Evolutionary conservation across 306 rosid species (phyloP).

Genomic region (Rosa rugosa): DNA sequence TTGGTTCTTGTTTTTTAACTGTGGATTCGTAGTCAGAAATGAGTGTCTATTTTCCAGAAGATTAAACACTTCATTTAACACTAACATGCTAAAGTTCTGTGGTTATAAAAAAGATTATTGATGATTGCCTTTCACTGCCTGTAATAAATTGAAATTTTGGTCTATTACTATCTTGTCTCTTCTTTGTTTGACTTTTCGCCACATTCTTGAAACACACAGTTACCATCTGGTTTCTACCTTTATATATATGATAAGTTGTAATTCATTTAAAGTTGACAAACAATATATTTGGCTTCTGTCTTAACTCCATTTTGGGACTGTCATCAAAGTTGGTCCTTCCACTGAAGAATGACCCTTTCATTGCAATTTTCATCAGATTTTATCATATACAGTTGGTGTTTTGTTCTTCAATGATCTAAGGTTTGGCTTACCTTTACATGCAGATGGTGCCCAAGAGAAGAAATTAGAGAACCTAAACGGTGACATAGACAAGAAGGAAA

Average conservation of each 20-base stretch:
- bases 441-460: slow-evolving; percentile 40
- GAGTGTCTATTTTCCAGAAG: background rate
- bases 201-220: background rate
- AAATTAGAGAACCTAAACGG: slow-evolving; percentile 37
- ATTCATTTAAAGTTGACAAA: background rate
- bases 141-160: background rate
- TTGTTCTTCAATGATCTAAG: background rate
- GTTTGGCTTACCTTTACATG: background rate
- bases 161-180: background rate
- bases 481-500: slow-evolving; percentile 54
- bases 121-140: background rate
- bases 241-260: background rate
- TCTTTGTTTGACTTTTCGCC: background rate
- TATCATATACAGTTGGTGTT: background rate
- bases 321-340: slow-evolving; percentile 4
- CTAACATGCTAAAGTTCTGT: background rate
- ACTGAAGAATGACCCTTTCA: background rate
- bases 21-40: background rate
- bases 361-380: slow-evolving; percentile 6
- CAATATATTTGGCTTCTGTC: background rate
- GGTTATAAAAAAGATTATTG: background rate
- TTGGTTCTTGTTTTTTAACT: slow-evolving; percentile 9
- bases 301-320: slow-evolving; percentile 4
- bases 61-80: background rate
- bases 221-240: background rate